Conservation (phyloP, 2,329 filamentous ascomycete genomes). For the Penicillium olsonii region DNA sequence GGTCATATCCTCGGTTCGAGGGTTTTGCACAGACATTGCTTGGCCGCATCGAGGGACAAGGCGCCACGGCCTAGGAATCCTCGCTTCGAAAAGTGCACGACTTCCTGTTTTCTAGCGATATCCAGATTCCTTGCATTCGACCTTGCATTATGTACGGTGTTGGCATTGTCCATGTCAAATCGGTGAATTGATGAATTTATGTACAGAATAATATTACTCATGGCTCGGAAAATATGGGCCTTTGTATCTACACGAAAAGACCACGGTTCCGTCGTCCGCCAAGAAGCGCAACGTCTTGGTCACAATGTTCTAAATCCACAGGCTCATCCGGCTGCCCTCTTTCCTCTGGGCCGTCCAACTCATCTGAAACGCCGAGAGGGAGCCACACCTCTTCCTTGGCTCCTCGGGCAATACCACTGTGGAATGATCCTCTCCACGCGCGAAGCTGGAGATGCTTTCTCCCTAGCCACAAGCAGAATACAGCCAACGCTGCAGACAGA, state of each 20-base stretch:
- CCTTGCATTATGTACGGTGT: constrained; percentile 16
- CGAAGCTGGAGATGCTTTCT: neutral
- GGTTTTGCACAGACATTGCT: constrained; percentile 41
- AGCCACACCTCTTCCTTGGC: neutral
- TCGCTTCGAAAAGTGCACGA: neutral
- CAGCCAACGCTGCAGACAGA: constrained; percentile 2
- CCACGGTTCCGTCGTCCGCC: neutral
- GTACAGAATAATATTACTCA: neutral
- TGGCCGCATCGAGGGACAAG: constrained; percentile 27
- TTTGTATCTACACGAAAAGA: too few species aligned
- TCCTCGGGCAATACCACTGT: neutral
- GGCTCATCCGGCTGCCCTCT: neutral
- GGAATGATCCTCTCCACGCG: neutral
- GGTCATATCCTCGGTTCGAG: constrained; percentile 46
- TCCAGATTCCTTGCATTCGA: constrained; percentile 3
- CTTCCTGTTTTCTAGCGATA: constrained; percentile 9
- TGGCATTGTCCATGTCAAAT: neutral
- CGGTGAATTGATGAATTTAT: neutral
- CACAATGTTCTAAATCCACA: neutral
- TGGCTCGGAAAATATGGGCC: too few species aligned
- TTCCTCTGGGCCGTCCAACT: neutral
- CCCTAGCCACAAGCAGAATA: constrained; percentile 3
- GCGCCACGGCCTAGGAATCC: neutral
- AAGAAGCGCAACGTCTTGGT: neutral
- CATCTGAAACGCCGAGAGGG: neutral